These are phyloP conservation scores for Xerocomus tenax DNA, from an alignment of 1,284 basidiomycete genomes.

Conservation along the genomic window DNA sequence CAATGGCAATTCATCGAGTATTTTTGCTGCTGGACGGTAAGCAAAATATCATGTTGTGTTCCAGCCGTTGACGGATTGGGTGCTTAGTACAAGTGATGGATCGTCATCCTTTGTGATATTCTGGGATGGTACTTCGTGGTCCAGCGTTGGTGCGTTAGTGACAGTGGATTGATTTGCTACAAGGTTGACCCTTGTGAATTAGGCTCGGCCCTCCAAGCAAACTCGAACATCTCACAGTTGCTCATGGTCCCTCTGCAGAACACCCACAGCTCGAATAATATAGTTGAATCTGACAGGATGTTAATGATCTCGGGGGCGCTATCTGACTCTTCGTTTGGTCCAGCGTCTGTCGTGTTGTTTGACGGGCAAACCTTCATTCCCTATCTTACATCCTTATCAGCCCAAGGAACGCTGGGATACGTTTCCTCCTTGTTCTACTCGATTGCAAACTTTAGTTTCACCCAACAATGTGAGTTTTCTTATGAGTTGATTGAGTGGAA, in stretches of 20 bases:
- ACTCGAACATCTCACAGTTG: constrained; percentile 70
- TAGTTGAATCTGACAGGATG: constrained; percentile 82
- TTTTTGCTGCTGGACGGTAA: constrained; percentile 84
- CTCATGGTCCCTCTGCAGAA: constrained; percentile 83
- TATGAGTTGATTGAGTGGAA: background rate
- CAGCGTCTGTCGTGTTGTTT: constrained; percentile 77
- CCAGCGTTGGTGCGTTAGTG: constrained; percentile 44
- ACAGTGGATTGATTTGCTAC: background rate
- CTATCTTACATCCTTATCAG: constrained; percentile 67
- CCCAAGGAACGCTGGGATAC: constrained; percentile 63
- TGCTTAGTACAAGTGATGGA: constrained; percentile 45
- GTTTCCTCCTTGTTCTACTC: constrained; percentile 80
- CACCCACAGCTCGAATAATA: constrained; percentile 57
- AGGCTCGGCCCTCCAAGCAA: constrained; percentile 49
- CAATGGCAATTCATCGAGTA: constrained; percentile 68
- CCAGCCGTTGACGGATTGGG: background rate
- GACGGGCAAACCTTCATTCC: constrained; percentile 82
- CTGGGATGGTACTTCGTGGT: constrained; percentile 78
- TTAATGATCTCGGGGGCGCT: constrained; percentile 83
- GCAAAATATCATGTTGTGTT: constrained; percentile 19
- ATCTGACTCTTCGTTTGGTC: constrained; percentile 62
- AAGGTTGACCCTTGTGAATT: constrained; percentile 2
- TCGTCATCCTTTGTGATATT: constrained; percentile 65
- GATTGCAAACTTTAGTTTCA: constrained; percentile 67
- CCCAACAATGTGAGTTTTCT: constrained; percentile 51